These are phyloP conservation scores for Cynanchum wilfordii DNA, from an alignment of 257 asterid species.

Conservation along the genomic window DNA sequence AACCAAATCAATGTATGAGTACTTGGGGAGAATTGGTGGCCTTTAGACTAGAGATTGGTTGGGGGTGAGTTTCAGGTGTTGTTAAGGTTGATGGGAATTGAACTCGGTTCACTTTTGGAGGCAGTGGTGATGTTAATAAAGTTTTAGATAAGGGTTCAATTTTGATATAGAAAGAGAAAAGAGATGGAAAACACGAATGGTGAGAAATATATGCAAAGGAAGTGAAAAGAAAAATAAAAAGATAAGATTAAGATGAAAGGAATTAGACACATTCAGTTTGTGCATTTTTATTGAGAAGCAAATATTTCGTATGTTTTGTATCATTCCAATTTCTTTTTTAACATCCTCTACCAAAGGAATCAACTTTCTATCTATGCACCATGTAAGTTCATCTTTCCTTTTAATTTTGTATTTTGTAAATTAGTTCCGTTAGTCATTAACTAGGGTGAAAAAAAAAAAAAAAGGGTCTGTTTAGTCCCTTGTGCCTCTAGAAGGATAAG, in stretches of 20 bases:
- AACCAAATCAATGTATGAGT: not conserved
- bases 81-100: not conserved
- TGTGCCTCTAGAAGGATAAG: not conserved
- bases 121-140: not conserved
- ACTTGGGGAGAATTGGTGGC: not conserved
- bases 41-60: not conserved
- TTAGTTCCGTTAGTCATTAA: not conserved
- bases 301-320: not conserved
- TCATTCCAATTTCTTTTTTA: not conserved
- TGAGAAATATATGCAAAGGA: not conserved
- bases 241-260: not conserved
- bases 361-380: not conserved
- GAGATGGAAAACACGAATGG: not conserved
- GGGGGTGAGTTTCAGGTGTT: not conserved
- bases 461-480: not conserved
- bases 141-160: not conserved
- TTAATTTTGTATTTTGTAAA: not conserved
- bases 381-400: not conserved
- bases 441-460: too few relatives aligned
- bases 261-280: not conserved
- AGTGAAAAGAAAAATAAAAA: not conserved
- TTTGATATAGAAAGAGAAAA: not conserved
- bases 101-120: not conserved
- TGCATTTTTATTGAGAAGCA: not conserved
- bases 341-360: not conserved